These are phyloP conservation scores for Lipomyces kockii DNA, from an alignment of 805 yeast genomes.

Conservation along the genomic window DNA sequence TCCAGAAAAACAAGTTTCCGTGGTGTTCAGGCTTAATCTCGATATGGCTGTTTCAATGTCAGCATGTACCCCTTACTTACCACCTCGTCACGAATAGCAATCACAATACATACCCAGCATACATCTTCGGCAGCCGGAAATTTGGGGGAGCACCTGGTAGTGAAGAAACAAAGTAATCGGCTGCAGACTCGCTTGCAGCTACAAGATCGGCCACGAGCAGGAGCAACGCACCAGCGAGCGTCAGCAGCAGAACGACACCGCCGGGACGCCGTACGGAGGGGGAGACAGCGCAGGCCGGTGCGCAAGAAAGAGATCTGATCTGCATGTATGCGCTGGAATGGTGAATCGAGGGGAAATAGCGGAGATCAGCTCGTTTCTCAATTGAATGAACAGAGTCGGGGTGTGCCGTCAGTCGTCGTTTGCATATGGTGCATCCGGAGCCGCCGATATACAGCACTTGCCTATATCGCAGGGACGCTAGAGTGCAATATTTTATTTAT, in stretches of 20 bases:
- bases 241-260: not conserved
- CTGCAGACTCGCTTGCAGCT: constrained; percentile 17
- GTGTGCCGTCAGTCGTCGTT: not conserved
- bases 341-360: not conserved
- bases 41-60: constrained; percentile 52
- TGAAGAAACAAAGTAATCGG: constrained; percentile 42
- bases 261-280: not conserved
- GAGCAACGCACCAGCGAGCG: constrained; percentile 7
- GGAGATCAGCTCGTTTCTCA: not conserved
- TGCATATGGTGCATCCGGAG: not conserved
- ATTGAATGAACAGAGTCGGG: not conserved
- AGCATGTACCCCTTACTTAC: constrained; percentile 55
- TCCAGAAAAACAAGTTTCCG: constrained; percentile 79
- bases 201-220: constrained; percentile 21
- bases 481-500: not conserved
- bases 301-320: not conserved
- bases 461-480: not conserved
- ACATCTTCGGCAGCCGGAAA: constrained; percentile 50
- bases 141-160: constrained; percentile 44
- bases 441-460: not conserved
- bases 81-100: not conserved
- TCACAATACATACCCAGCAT: constrained; percentile 50
- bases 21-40: constrained; percentile 58
- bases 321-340: not conserved
- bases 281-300: not conserved